phyloP scores from a whole-genome alignment of 257 asterid genomes.

The Haberlea rhodopensis region DNA sequence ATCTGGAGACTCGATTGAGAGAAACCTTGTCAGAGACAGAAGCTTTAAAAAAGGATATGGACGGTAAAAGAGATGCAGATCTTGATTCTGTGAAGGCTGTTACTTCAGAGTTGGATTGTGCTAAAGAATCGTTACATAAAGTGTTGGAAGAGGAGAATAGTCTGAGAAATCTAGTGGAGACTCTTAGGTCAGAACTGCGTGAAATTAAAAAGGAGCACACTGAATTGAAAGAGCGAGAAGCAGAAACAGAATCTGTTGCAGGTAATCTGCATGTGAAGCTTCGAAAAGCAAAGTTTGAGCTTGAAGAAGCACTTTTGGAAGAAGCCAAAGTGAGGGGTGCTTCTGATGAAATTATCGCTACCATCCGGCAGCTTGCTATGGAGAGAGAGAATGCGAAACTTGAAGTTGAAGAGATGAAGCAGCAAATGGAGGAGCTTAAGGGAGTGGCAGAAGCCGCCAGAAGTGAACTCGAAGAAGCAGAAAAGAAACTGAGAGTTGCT shows the following conservation, averaged over 20 bases:
- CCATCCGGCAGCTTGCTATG: slow-evolving; percentile 54
- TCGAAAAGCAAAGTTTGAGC: slow-evolving; percentile 68
- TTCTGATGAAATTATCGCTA: slow-evolving; percentile 64
- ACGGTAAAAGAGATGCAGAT: slow-evolving; percentile 44
- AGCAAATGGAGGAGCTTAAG: slow-evolving; percentile 57
- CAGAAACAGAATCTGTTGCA: slow-evolving; percentile 64
- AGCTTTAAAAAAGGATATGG: slow-evolving; percentile 48
- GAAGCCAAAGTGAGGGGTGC: slow-evolving; percentile 65
- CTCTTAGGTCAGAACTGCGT: slow-evolving; percentile 62
- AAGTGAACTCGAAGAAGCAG: slow-evolving; percentile 62
- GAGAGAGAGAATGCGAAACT: slow-evolving; percentile 54
- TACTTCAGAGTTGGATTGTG: slow-evolving; percentile 68
- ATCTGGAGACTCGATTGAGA: slow-evolving; percentile 57
- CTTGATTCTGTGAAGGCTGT: slow-evolving; percentile 63
- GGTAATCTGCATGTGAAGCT: slow-evolving; percentile 82
- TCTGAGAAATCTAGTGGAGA: slow-evolving; percentile 54
- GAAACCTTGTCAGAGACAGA: slow-evolving; percentile 54
- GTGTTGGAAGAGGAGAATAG: slow-evolving; percentile 68
- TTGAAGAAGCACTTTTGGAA: slow-evolving; percentile 68
- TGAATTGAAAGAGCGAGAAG: slow-evolving; percentile 63
- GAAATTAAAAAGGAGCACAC: slow-evolving; percentile 53
- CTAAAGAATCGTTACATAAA: slow-evolving; percentile 70
- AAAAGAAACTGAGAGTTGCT: slow-evolving; percentile 51
- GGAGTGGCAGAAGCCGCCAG: slow-evolving; percentile 57
- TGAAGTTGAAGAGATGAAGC: slow-evolving; percentile 67